These are phyloP conservation scores for Linnemannia elongata DNA, from an alignment of 192 early-diverging fungal genomes.

Conservation along the genomic window DNA sequence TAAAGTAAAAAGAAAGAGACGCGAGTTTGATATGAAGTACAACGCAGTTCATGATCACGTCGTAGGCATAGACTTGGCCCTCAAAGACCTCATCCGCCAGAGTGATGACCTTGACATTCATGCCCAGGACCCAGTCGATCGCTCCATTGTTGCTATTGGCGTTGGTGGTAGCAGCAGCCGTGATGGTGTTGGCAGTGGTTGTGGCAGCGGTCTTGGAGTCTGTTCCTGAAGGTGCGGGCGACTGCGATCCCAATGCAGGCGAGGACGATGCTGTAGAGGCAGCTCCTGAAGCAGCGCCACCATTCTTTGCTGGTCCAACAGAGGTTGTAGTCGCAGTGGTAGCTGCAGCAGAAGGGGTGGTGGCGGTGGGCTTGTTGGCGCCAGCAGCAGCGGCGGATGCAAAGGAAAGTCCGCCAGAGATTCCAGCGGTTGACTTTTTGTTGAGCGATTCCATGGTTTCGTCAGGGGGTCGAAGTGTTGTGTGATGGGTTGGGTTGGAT, in stretches of 20 bases:
- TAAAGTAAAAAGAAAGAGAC: constrained; percentile 10
- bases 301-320: constrained; percentile 34
- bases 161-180: background rate
- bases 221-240: constrained; percentile 5
- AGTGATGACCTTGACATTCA: constrained; percentile 63
- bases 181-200: background rate
- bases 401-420: constrained; percentile 28
- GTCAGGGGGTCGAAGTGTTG: background rate
- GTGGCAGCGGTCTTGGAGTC: background rate
- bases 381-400: constrained; percentile 43
- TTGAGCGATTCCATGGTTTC: constrained; percentile 42
- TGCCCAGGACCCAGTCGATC: constrained; percentile 64
- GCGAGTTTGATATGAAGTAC: constrained; percentile 75
- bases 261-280: constrained; percentile 8
- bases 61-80: constrained; percentile 70
- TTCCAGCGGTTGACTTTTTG: constrained; percentile 35
- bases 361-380: constrained; percentile 21
- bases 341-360: constrained; percentile 5
- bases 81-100: constrained; percentile 64
- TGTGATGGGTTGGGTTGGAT: background rate
- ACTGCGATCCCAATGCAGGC: constrained; percentile 26
- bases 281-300: background rate
- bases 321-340: background rate
- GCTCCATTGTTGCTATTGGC: constrained; percentile 24
- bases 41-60: constrained; percentile 70